Percentiles rank a stretch among this genome's conserved stretches.
Conservation (phyloP, 2,329 filamentous ascomycete genomes). For the Cladosporium sp. region DNA sequence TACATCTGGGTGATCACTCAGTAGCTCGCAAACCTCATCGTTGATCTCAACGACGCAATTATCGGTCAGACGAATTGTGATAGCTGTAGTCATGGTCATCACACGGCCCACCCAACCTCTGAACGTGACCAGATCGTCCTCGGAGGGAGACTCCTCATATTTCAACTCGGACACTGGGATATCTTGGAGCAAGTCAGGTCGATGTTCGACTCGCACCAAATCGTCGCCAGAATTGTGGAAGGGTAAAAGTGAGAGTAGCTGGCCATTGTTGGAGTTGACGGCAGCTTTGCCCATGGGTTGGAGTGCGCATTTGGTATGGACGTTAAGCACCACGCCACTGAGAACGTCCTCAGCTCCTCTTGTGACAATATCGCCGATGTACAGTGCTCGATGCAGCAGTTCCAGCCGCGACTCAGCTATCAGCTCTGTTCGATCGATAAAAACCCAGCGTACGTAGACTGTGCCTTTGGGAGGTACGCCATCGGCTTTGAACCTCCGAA, state of each 20-base stretch:
- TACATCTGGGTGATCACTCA: slow-evolving; percentile 18
- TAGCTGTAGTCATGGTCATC: slow-evolving; percentile 51
- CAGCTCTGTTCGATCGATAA: slow-evolving; percentile 45
- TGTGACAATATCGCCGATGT: slow-evolving; percentile 60
- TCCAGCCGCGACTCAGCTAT: slow-evolving; percentile 48
- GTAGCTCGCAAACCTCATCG: slow-evolving; percentile 45
- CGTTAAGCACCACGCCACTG: slow-evolving; percentile 58
- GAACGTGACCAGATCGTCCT: slow-evolving; percentile 57
- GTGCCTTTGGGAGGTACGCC: slow-evolving; percentile 55
- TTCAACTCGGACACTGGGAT: slow-evolving; percentile 37
- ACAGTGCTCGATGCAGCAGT: slow-evolving; percentile 56
- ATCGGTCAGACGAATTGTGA: slow-evolving; percentile 55
- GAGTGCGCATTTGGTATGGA: slow-evolving; percentile 50
- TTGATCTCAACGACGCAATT: slow-evolving; percentile 57
- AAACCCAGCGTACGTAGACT: slow-evolving; percentile 53
- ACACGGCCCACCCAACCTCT: slow-evolving; percentile 60
- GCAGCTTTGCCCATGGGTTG: slow-evolving; percentile 30
- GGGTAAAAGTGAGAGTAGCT: slow-evolving; percentile 13
- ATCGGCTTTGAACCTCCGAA: slow-evolving; percentile 44
- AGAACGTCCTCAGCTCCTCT: slow-evolving; percentile 49
- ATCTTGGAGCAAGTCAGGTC: slow-evolving; percentile 29
- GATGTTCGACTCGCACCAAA: slow-evolving; percentile 1
- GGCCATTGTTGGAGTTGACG: slow-evolving; percentile 18
- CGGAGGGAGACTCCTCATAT: slow-evolving; percentile 41
- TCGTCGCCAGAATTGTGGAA: slow-evolving; percentile 11